Percentiles rank a stretch among this genome's conserved stretches.
phyloP scores from a whole-genome alignment of 129 eudicot genomes.

The Deinandra increscens region DNA sequence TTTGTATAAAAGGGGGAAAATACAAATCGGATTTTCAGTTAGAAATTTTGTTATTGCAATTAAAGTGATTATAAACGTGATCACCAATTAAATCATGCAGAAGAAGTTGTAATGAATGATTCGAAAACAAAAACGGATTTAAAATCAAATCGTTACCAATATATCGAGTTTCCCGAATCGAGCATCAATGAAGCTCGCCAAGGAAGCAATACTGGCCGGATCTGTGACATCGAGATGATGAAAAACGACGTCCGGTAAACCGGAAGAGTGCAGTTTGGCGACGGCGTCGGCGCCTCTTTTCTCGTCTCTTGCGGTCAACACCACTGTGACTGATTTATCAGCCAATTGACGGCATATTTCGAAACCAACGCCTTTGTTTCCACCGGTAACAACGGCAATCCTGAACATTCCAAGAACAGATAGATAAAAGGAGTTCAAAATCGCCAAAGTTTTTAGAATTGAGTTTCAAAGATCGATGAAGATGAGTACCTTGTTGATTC shows the following conservation, averaged over 20 bases:
- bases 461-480: background rate
- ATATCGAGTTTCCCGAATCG: slow-evolving; percentile 37
- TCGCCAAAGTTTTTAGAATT: background rate
- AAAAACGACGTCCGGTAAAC: slow-evolving; percentile 33
- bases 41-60: too few relatives aligned
- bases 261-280: slow-evolving; percentile 24
- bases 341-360: slow-evolving; percentile 44
- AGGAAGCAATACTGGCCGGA: slow-evolving; percentile 30
- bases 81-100: too few relatives aligned
- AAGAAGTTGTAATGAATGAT: too few relatives aligned
- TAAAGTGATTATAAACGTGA: too few relatives aligned
- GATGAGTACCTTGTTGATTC: slow-evolving; percentile 19
- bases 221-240: slow-evolving; percentile 46
- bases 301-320: slow-evolving; percentile 42
- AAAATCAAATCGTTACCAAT: slow-evolving; percentile 26
- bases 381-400: slow-evolving; percentile 45
- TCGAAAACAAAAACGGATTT: background rate
- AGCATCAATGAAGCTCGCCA: slow-evolving; percentile 23
- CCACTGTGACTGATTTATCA: slow-evolving; percentile 25
- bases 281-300: slow-evolving; percentile 36
- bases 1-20: too few relatives aligned
- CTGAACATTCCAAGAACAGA: slow-evolving; percentile 18
- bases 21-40: too few relatives aligned
- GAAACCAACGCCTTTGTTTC: slow-evolving; percentile 48
- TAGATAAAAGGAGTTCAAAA: background rate